phyloP scores from a whole-genome alignment of 768 basidiomycete species.

The Boletus rex-veris region DNA sequence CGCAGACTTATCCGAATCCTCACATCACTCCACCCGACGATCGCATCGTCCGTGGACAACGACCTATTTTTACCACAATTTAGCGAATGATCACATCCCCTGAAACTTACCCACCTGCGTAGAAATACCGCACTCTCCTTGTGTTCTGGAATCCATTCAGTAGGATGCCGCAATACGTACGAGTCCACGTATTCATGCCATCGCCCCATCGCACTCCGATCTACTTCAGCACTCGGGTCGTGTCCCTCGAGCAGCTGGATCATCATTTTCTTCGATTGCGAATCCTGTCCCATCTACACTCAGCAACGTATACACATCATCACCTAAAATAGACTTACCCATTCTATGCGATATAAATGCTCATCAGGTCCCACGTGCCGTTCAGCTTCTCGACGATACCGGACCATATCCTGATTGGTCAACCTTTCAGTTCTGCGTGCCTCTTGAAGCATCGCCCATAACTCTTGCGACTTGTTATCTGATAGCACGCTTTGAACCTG shows the following conservation, averaged over 20 bases:
- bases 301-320: slow-evolving; percentile 5
- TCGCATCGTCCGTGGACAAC: slow-evolving; percentile 36
- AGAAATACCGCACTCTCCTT: slow-evolving; percentile 46
- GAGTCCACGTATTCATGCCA: slow-evolving; percentile 77
- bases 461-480: slow-evolving; percentile 84
- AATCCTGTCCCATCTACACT: slow-evolving; percentile 42
- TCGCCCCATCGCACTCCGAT: slow-evolving; percentile 46
- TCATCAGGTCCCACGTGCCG: slow-evolving; percentile 71
- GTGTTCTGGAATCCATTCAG: slow-evolving; percentile 60
- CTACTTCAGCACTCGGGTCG: slow-evolving; percentile 63
- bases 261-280: slow-evolving; percentile 50
- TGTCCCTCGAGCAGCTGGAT: slow-evolving; percentile 58
- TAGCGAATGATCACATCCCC: background rate
- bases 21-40: slow-evolving; percentile 18
- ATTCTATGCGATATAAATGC: slow-evolving; percentile 74
- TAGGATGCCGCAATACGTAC: slow-evolving; percentile 66
- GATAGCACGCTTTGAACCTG: slow-evolving; percentile 85
- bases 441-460: slow-evolving; percentile 71
- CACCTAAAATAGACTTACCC: slow-evolving; percentile 47
- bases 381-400: slow-evolving; percentile 79
- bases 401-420: slow-evolving; percentile 63
- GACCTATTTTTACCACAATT: slow-evolving; percentile 45
- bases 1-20: slow-evolving; percentile 54
- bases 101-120: slow-evolving; percentile 46
- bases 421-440: slow-evolving; percentile 52